These are phyloP conservation scores for Lachancea waltii DNA, from an alignment of 805 yeast species.

Conservation along the genomic window DNA sequence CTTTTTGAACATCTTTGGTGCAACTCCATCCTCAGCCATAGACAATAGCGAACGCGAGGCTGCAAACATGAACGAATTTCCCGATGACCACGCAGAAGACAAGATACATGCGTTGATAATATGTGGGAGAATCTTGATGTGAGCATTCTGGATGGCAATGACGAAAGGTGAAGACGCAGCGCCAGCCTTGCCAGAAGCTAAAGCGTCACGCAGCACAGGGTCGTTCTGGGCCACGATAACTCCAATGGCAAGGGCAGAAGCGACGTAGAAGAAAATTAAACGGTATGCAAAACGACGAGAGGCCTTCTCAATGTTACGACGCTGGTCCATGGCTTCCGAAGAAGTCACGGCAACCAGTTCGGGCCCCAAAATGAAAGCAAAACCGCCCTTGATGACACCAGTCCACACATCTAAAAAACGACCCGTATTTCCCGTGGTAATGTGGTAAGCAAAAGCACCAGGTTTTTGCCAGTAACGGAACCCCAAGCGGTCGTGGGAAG, in stretches of 20 bases:
- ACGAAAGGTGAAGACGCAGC: constrained; percentile 48
- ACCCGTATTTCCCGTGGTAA: constrained; percentile 37
- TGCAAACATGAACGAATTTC: constrained; percentile 42
- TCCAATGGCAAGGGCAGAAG: constrained; percentile 48
- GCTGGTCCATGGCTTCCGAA: constrained; percentile 44
- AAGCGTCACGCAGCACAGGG: constrained; percentile 34
- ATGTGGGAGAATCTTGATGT: constrained; percentile 41
- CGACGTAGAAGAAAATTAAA: constrained; percentile 47
- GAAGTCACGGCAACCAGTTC: constrained; percentile 46
- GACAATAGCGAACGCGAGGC: constrained; percentile 41
- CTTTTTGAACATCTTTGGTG: constrained; percentile 40
- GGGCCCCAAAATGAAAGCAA: constrained; percentile 44
- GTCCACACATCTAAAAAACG: constrained; percentile 47
- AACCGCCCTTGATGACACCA: constrained; percentile 45
- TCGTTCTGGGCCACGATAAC: constrained; percentile 51
- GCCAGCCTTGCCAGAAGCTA: constrained; percentile 23
- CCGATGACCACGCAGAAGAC: constrained; percentile 38
- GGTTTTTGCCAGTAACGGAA: constrained; percentile 58
- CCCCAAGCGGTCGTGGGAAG: constrained; percentile 43
- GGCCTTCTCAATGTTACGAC: constrained; percentile 45
- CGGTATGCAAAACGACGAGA: constrained; percentile 49
- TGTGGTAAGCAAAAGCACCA: constrained; percentile 37
- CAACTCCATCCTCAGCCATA: constrained; percentile 43
- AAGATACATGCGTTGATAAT: constrained; percentile 44
- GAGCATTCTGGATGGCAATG: constrained; percentile 43